Evolutionary conservation across 176 grass and related monocot species (phyloP).

Genomic region (Thinopyrum elongatum): DNA sequence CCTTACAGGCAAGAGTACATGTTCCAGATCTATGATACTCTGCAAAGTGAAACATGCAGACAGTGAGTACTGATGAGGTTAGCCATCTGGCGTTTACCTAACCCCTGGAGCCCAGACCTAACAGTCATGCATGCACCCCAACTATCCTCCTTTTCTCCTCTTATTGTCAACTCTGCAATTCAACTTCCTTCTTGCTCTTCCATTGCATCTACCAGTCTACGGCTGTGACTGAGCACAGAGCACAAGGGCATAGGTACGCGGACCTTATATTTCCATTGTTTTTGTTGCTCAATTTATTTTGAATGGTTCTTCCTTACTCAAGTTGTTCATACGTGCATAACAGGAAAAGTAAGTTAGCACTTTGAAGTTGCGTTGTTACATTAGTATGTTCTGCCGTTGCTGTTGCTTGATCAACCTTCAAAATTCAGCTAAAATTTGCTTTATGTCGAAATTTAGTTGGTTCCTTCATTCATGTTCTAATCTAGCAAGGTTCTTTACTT

Average conservation of each 20-base stretch:
- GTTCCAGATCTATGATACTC: background rate
- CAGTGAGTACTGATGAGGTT: constrained; percentile 10
- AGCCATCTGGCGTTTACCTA: constrained; percentile 16
- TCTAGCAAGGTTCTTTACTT: background rate
- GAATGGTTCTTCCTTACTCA: constrained; percentile 3
- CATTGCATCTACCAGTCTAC: constrained; percentile 26
- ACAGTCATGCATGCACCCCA: constrained; percentile 39
- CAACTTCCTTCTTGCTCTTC: constrained; percentile 6
- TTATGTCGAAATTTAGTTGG: background rate
- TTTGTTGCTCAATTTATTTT: background rate
- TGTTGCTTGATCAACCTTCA: constrained; percentile 4
- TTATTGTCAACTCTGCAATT: constrained; percentile 16
- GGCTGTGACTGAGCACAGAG: constrained; percentile 16
- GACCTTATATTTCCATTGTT: constrained; percentile 7
- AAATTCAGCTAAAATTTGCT: background rate
- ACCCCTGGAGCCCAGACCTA: constrained; percentile 28
- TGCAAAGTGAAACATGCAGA: constrained; percentile 7
- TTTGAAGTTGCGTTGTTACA: background rate
- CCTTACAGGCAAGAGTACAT: background rate
- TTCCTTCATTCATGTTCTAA: background rate
- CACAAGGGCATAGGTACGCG: background rate
- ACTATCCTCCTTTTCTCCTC: constrained; percentile 23
- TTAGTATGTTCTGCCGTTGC: constrained; percentile 1
- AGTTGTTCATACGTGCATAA: background rate
- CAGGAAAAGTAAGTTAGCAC: background rate